A percentile compares a stretch with the other conserved stretches of the same genome.
phyloP scores from a whole-genome alignment of 352 stramenopile species.

The Globisporangium okanoganense region DNA sequence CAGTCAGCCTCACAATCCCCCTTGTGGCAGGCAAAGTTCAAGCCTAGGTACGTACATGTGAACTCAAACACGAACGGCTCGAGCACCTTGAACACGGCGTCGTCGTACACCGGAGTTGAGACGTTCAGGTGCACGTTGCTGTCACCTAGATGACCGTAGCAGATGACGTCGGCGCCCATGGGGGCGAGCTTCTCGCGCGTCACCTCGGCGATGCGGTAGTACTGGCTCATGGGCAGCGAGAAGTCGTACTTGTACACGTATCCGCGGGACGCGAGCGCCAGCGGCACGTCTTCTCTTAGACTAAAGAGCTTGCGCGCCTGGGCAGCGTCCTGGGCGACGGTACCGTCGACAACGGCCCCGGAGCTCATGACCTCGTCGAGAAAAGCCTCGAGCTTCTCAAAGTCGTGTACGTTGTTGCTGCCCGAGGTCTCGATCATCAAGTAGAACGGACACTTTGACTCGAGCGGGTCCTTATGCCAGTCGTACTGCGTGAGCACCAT shows the following conservation, averaged over 20 bases:
- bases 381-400: conserved; percentile 87
- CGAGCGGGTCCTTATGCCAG: conserved; percentile 64
- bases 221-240: conserved; percentile 89
- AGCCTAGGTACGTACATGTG: conserved; percentile 38
- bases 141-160: conserved; percentile 96
- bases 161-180: conserved; percentile 58
- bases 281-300: conserved; percentile 92
- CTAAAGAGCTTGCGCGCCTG: conserved; percentile 92
- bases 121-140: conserved; percentile 98
- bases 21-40: not conserved
- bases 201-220: conserved; percentile 90
- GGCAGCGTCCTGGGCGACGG: conserved; percentile 89
- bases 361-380: conserved; percentile 71
- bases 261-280: conserved; percentile 78
- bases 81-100: conserved; percentile 52
- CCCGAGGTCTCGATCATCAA: conserved; percentile 97
- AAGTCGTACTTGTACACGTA: conserved; percentile 99
- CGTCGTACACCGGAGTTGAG: conserved; percentile 62
- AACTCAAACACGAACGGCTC: conserved; percentile 83
- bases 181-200: conserved; percentile 48
- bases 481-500: conserved; percentile 80
- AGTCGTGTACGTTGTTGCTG: conserved; percentile 89
- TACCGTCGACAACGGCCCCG: conserved; percentile 85
- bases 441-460: conserved; percentile 78
- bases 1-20: not conserved